Evolutionary conservation across 192 early-diverging fungal genomes (phyloP), one percentile per base, ranked within the genome.

Genomic region (Coemansia sp.): DNA sequence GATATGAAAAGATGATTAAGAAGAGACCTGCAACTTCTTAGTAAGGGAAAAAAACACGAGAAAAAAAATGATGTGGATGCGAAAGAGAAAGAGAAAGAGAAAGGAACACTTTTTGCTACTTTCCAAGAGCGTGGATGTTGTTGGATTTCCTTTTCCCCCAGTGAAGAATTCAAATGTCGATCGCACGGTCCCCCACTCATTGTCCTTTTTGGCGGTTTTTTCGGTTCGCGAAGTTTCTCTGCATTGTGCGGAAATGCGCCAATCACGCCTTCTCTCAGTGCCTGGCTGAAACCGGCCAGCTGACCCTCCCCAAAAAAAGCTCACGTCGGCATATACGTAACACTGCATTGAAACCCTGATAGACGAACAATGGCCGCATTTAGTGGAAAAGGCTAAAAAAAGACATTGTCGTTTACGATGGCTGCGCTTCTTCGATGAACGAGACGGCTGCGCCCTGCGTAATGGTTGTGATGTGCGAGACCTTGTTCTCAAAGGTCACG

Each of bases 401-500:
- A 34, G 52, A 6, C 8, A 31, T 31, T 31, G 31, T 31, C 31
- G 14, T 34, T 56, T 34, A 56, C 10, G 59, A 47, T 0, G 75
- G 71, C 50, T 73, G 75, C 3, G 68, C 66, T 37, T 82, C 71
- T 25, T 77, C 79, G 10, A 82, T 77, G 59, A 94, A 94, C 37
- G 84, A 84, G 18, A 89, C 59, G 0, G 91, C 91, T 21, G 88
- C 86, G 35, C 86, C 87, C 72, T 87, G 88, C 6, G 88, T 70
- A 39, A 94, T 92, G 7, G 76, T 76, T 62, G 91, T 87, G 42
- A 99, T 88, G 21, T 86, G 69, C n/a, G 93, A 95, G 6, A 97
- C 95, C 78, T 97, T 99, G 77, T 92, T 91, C 39, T 88, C 87
- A 84, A 99, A 99, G 3, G 94, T 96, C 42, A 99, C 95, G 39